Evolutionary conservation across 2,329 filamentous ascomycete genomes (phyloP).

Genomic region (Sclerotinia trifoliorum): DNA sequence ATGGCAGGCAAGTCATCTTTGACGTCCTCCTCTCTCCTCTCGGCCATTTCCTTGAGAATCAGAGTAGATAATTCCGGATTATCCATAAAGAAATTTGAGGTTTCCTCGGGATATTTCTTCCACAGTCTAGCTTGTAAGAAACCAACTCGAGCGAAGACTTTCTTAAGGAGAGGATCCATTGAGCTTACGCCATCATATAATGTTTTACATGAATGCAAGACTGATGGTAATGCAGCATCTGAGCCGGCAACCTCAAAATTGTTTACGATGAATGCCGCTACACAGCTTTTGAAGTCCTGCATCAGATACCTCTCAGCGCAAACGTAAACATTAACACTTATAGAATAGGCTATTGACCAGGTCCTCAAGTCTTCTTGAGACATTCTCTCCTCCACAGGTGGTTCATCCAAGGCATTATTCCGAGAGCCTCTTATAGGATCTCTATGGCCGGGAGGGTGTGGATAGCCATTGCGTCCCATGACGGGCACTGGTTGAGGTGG

Average conservation of each 20-base stretch:
- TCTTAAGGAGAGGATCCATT: constrained; percentile 47
- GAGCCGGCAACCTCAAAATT: constrained; percentile 41
- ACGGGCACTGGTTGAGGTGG: constrained; percentile 29
- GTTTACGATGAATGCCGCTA: constrained; percentile 47
- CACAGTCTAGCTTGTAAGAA: constrained; percentile 50
- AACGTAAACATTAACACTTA: constrained; percentile 51
- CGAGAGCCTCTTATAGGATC: constrained; percentile 29
- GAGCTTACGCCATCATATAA: constrained; percentile 47
- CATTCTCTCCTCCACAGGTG: constrained; percentile 36
- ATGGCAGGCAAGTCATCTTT: constrained; percentile 45
- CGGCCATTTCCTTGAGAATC: constrained; percentile 49
- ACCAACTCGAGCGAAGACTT: constrained; percentile 50
- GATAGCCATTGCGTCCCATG: constrained; percentile 28
- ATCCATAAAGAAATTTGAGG: constrained; percentile 45
- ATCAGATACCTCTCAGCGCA: constrained; percentile 50
- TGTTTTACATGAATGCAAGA: constrained; percentile 46
- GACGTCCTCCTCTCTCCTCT: constrained; percentile 45
- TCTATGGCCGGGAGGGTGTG: constrained; percentile 26
- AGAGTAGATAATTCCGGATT: constrained; percentile 49
- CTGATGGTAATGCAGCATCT: constrained; percentile 37
- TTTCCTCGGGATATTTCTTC: constrained; percentile 45
- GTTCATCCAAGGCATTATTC: constrained; percentile 29
- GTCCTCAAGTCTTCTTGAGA: constrained; percentile 47
- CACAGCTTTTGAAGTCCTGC: constrained; percentile 46
- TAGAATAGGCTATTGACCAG: constrained; percentile 49